Conservation (phyloP, 148 eudicot species). For the Bassia scoparia region DNA sequence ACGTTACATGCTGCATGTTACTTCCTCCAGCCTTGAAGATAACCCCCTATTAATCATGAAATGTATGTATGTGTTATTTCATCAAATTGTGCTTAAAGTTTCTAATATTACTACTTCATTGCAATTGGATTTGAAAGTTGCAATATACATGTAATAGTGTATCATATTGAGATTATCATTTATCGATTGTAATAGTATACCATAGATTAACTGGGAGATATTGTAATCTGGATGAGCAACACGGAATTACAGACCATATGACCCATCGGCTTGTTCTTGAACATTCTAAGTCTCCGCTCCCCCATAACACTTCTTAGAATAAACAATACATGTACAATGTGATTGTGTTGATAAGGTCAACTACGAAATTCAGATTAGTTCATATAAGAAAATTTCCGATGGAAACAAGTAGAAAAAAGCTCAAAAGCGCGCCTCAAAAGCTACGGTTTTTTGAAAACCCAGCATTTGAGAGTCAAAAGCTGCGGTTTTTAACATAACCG, state of each 20-base stretch:
- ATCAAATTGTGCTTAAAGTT: not conserved
- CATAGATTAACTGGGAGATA: constrained; percentile 71
- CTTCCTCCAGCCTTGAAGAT: constrained; percentile 88
- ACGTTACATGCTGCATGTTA: constrained; percentile 99
- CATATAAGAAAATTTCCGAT: too few species aligned
- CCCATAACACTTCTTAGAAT: constrained; percentile 91
- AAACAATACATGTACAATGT: not conserved
- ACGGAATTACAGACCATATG: constrained; percentile 80
- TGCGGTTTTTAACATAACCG: too few species aligned
- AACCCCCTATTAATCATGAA: constrained; percentile 54
- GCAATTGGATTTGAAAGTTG: not conserved
- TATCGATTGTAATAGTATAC: too few species aligned
- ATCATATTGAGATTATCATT: too few species aligned
- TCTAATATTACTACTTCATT: too few species aligned
- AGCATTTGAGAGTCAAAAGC: too few species aligned
- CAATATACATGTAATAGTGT: not conserved
- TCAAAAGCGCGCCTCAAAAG: too few species aligned
- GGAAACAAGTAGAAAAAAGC: too few species aligned
- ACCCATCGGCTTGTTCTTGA: constrained; percentile 80
- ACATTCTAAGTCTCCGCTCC: constrained; percentile 52
- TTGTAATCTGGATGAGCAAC: constrained; percentile 73
- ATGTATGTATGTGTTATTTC: not conserved
- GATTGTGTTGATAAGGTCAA: not conserved
- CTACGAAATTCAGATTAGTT: too few species aligned
- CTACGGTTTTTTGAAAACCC: too few species aligned